Evolutionary conservation across 2,329 filamentous ascomycete species (phyloP), one percentile per base, ranked within the genome.

Genomic region (Colletotrichum eremochloae): DNA sequence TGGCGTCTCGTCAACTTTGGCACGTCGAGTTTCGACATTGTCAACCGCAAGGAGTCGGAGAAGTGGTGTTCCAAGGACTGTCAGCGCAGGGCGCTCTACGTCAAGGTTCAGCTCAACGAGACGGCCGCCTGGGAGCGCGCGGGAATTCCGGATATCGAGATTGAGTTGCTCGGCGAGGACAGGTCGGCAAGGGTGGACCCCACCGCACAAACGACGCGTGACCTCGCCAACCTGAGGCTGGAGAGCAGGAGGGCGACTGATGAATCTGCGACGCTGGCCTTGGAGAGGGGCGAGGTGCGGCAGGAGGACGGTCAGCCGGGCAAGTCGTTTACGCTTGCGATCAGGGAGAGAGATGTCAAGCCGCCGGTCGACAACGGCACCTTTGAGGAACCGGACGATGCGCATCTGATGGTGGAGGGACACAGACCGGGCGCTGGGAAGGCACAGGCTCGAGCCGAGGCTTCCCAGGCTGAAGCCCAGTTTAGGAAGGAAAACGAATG

Each of bases 61-160:
- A 93, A 91, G 82, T 99, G 95, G 94, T 99, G 96, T 81, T 94
- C 92, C 0, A 87, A 92, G 67, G 87, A 86, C 50, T 99, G 96
- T 82, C 93, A 93, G 2, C 89, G 90, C 75, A 88, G 94, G 61
- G 95, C 94, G 2, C 86, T 97, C 75, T 97, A 95, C 81, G 87
- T 98, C 76, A 94, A 95, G 78, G 93, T 97, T 33, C 96, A 99
- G 85, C 88, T 98, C 50, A 92, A 89, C 75, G 93, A 96, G 79
- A 92, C 93, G 74, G 94, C 95, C 0, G 94, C 93, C 0, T 97
- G 95, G 94, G 90, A 96, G 81, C 87, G 95, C 64, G 88, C 88
- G 6, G 90, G 88, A 4, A 87, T 87, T 40, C 83, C 84, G 1
- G 85, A 87, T 29, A 86, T 88, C 52, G 80, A 85, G 55, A 89